phyloP scores from a whole-genome alignment of 192 early-diverging fungal genomes.

The Coemansia pectinata region DNA sequence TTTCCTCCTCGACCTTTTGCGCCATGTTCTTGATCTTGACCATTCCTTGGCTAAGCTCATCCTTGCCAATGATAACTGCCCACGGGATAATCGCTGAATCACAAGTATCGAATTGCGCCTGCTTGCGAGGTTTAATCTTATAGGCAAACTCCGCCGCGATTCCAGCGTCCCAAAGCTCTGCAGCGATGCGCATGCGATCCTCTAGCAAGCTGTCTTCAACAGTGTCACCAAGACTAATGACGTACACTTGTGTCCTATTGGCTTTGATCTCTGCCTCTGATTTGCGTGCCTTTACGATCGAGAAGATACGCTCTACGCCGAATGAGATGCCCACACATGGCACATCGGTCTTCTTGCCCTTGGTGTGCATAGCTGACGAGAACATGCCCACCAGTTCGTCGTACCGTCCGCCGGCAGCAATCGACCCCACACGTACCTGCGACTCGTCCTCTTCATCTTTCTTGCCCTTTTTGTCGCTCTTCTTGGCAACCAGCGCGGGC shows the following conservation, averaged over 20 bases:
- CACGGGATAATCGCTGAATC: constrained; percentile 87
- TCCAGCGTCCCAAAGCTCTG: constrained; percentile 90
- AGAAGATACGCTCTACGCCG: constrained; percentile 95
- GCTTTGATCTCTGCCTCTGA: constrained; percentile 64
- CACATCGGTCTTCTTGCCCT: constrained; percentile 63
- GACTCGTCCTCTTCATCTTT: constrained; percentile 63
- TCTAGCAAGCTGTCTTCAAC: constrained; percentile 78
- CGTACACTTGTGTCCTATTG: constrained; percentile 82
- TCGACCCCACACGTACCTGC: constrained; percentile 86
- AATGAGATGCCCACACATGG: constrained; percentile 96
- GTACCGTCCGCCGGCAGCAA: constrained; percentile 97
- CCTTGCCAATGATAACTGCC: constrained; percentile 83
- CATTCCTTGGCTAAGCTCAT: constrained; percentile 76
- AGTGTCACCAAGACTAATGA: constrained; percentile 57
- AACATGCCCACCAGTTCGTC: constrained; percentile 98
- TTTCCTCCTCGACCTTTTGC: constrained; percentile 18
- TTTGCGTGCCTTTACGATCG: constrained; percentile 72
- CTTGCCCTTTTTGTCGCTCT: constrained; percentile 11
- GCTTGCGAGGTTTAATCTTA: constrained; percentile 86
- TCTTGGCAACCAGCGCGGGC: constrained; percentile 2
- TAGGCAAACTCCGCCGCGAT: constrained; percentile 89
- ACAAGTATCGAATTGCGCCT: constrained; percentile 76
- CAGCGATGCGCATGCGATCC: constrained; percentile 84
- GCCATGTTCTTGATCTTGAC: constrained; percentile 88
- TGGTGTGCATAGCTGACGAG: constrained; percentile 58